Base-by-base conservation (phyloP, 2,329 filamentous ascomycete species). In the Fusarium sp. region DNA sequence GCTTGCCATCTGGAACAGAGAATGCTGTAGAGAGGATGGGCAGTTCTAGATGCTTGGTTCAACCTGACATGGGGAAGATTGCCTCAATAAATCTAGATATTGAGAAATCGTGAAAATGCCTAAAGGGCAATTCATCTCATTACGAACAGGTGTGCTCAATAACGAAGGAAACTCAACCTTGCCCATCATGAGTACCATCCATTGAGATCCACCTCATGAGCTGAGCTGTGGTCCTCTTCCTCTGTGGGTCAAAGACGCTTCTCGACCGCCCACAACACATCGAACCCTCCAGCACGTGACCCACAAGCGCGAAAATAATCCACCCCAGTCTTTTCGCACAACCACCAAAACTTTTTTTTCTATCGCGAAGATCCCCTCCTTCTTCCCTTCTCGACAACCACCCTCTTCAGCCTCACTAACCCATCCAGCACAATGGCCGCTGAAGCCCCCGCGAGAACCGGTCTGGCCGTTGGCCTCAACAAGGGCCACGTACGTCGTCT, bases 391-490 rank as follows among this genome's bases (percentile, higher is more conserved):
- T 78, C 73, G 74, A 75, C 79, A 79, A 80, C 77, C 76, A 78
- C 78, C 76, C 78, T 76, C 76, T 78, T 76, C 73, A 70, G 48
- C 72, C 72, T 57, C 73, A 82, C 77, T 80, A 82, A 79, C 77
- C 79, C 71, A 78, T 78, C 79, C 77, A 80, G 78, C 79, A 84
- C 81, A 82, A 92, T 91, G 89, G 89, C 89, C 81, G 89, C 89
- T 85, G 89, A 91, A 85, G 83, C 86, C 73, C 85, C 87, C 80
- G 86, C 87, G 81, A 87, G 86, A 81, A 86, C 85, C 85, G 90
- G 90, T 84, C 84, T 92, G 80, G 85, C 87, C 85, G 85, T 89
- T 81, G 90, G 90, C 83, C 83, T 88, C 81, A 92, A 92, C 89
- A 88, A 87, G 80, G 89, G 90, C 84, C 87, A 91, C 87, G 90